phyloP scores from a whole-genome alignment of 2,329 filamentous ascomycete genomes.

The Ceratocystiopsis sp. region DNA sequence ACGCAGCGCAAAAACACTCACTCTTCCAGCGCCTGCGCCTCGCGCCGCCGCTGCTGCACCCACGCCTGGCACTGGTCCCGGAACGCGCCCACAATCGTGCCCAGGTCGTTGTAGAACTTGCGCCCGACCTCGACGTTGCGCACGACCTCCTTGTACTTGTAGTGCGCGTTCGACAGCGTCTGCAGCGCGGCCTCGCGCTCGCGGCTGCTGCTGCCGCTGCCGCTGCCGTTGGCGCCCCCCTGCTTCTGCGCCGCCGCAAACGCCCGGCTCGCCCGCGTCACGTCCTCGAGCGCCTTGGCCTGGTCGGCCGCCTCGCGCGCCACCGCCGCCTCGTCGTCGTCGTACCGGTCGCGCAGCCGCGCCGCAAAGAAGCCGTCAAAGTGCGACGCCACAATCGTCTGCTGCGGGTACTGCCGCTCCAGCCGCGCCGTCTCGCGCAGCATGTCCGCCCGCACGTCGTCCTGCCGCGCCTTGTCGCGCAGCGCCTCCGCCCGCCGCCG shows the following conservation, averaged over 20 bases:
- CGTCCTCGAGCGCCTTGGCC: slow-evolving; percentile 47
- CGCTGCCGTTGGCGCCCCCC: slow-evolving; percentile 38
- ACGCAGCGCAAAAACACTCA: slow-evolving; percentile 22
- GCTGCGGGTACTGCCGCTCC: slow-evolving; percentile 73
- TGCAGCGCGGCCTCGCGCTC: slow-evolving; percentile 81
- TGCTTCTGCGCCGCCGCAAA: slow-evolving; percentile 54
- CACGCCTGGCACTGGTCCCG: slow-evolving; percentile 63
- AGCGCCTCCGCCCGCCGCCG: slow-evolving; percentile 64
- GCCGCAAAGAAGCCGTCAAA: slow-evolving; percentile 86
- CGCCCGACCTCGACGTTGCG: slow-evolving; percentile 79
- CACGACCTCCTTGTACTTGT: slow-evolving; percentile 92
- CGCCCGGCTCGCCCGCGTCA: slow-evolving; percentile 59
- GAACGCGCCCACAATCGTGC: slow-evolving; percentile 68
- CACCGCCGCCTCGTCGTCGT: slow-evolving; percentile 56
- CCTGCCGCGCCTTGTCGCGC: slow-evolving; percentile 61
- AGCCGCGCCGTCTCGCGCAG: slow-evolving; percentile 68
- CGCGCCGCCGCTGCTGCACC: slow-evolving; percentile 62
- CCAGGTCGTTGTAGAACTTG: slow-evolving; percentile 95
- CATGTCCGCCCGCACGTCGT: slow-evolving; percentile 79
- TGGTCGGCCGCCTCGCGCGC: slow-evolving; percentile 61
- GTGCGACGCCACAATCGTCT: slow-evolving; percentile 69
- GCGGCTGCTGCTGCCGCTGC: slow-evolving; percentile 24
- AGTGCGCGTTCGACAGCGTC: slow-evolving; percentile 74
- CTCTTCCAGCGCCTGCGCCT: slow-evolving; percentile 65
- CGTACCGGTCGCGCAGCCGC: slow-evolving; percentile 59